Conservation (phyloP, 73 alveolate genomes). For the Tetrahymena thermophila region DNA sequence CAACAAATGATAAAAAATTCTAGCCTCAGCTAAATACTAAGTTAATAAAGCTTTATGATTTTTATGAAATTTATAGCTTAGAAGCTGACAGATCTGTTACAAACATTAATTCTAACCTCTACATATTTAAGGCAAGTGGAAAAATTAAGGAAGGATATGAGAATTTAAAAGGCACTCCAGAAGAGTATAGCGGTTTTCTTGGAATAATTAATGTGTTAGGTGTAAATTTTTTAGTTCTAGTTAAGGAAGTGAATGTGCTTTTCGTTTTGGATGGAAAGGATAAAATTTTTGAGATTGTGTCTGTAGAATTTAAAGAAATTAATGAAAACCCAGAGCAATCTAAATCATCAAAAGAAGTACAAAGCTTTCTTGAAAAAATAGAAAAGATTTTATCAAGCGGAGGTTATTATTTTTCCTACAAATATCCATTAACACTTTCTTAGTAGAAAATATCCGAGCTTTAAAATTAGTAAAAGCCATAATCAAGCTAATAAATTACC, state of each 20-base stretch:
- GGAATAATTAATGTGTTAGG: conserved; percentile 30
- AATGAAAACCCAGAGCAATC: neutral
- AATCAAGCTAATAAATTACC: neutral
- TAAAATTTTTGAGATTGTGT: neutral
- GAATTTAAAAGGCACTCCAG: neutral
- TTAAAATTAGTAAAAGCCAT: neutral
- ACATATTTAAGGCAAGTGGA: neutral
- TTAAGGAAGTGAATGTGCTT: conserved; percentile 10
- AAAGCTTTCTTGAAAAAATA: neutral
- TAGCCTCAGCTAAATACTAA: neutral
- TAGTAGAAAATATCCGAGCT: conserved; percentile 18
- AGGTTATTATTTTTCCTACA: conserved; percentile 86
- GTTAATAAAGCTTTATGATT: neutral
- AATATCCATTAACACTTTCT: conserved; percentile 70
- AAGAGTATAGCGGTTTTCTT: neutral
- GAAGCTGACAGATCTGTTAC: neutral
- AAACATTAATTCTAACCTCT: neutral
- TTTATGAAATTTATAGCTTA: neutral
- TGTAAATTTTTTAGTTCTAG: conserved; percentile 14
- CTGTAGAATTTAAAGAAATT: conserved; percentile 7
- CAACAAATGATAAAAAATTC: neutral
- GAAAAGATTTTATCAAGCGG: neutral
- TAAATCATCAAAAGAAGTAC: neutral
- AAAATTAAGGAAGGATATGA: neutral
- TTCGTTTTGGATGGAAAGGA: conserved; percentile 33